Conservation (phyloP, 768 basidiomycete genomes). For the Russula dissimulans region DNA sequence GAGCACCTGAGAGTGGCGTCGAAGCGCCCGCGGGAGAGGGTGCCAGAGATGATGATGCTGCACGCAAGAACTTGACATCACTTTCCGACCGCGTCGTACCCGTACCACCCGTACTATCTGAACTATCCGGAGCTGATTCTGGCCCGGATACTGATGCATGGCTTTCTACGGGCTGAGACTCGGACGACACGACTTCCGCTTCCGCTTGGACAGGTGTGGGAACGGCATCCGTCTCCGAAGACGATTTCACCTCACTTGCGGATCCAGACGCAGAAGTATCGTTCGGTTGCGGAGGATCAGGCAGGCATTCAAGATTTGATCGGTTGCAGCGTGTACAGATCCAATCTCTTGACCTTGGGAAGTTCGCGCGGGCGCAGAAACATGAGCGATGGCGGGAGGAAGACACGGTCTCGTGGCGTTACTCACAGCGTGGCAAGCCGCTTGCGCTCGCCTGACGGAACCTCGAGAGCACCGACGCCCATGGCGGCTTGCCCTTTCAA, state of each 20-base stretch:
- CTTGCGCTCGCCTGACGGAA: conserved; percentile 63
- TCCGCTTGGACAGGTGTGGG: not conserved
- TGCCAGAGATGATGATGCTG: not conserved
- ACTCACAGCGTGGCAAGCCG: conserved; percentile 69
- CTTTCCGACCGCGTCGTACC: not conserved
- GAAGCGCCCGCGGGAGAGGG: not conserved
- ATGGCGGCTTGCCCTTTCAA: conserved; percentile 80
- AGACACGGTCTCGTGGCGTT: not conserved
- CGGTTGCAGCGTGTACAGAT: conserved; percentile 63
- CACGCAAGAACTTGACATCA: not conserved
- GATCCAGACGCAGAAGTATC: not conserved
- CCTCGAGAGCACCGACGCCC: conserved; percentile 82
- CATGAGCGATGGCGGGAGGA: not conserved
- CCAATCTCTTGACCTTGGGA: conserved; percentile 68
- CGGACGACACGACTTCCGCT: not conserved
- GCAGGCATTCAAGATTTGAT: conserved; percentile 59
- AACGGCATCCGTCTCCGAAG: not conserved
- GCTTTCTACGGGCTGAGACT: not conserved
- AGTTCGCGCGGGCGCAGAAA: not conserved
- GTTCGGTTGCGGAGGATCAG: conserved; percentile 40
- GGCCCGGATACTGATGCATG: not conserved
- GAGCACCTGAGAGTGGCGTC: not conserved
- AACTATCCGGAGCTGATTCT: not conserved
- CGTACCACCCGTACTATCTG: not conserved
- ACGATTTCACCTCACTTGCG: not conserved